Percentiles rank a stretch among this genome's conserved stretches.
Evolutionary conservation across 176 grass and related monocot genomes (phyloP).

Genomic region (Eragrostis nindensis): DNA sequence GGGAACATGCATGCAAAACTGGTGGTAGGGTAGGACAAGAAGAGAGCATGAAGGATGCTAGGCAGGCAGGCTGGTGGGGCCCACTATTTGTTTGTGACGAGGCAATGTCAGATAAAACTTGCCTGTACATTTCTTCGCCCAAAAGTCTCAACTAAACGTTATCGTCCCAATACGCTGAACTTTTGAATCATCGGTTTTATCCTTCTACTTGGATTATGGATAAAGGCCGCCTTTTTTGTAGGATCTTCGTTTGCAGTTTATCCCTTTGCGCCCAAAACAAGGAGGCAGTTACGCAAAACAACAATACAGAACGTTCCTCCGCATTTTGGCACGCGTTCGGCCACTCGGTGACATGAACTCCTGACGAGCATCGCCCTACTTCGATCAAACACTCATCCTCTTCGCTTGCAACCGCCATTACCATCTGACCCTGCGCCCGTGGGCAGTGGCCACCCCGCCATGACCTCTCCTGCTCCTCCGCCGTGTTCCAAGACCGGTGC

Average conservation of each 20-base stretch:
- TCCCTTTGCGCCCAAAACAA: slow-evolving; percentile 14
- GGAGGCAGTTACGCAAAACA: slow-evolving; percentile 15
- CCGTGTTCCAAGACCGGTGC: slow-evolving; percentile 24
- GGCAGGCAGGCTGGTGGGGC: no score
- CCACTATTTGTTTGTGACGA: not conserved
- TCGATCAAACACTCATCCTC: not conserved
- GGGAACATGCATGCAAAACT: no score
- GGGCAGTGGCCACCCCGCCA: not conserved
- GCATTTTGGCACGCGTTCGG: not conserved
- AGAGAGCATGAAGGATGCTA: no score
- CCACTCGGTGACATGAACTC: no score
- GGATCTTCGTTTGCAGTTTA: slow-evolving; percentile 25
- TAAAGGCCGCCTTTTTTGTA: slow-evolving; percentile 31
- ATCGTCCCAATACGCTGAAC: not conserved
- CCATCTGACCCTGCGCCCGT: not conserved
- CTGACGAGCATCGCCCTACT: not conserved
- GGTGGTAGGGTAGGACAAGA: no score
- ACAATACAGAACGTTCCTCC: not conserved
- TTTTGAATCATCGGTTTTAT: not conserved
- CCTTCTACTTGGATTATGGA: not conserved
- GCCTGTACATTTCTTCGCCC: not conserved
- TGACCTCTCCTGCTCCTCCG: slow-evolving; percentile 38
- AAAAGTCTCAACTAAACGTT: no score
- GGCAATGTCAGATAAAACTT: not conserved
- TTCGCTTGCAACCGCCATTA: not conserved